These are phyloP conservation scores for Epichloe gansuensis DNA, from an alignment of 2,329 filamentous ascomycete species.

Conservation along the genomic window DNA sequence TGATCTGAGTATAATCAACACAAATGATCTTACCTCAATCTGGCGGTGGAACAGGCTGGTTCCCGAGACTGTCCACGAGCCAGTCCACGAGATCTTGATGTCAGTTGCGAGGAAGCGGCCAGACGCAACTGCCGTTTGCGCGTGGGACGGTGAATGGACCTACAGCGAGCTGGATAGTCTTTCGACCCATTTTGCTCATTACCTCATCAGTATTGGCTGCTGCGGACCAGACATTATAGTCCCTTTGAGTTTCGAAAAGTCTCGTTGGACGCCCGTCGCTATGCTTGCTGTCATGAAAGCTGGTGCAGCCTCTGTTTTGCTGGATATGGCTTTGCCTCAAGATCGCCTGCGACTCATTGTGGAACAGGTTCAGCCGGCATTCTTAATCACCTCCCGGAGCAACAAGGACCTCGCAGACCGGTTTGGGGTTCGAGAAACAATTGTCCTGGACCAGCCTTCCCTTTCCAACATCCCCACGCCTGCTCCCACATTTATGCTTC, in stretches of 20 bases:
- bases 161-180: slow-evolving; percentile 18
- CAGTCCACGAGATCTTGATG: background rate
- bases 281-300: background rate
- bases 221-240: background rate
- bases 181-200: slow-evolving; percentile 2
- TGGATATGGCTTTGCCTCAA: slow-evolving; percentile 9
- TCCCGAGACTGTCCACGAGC: too few relatives aligned
- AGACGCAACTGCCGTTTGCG: background rate
- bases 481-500: background rate
- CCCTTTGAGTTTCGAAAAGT: slow-evolving; percentile 1
- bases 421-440: too few relatives aligned
- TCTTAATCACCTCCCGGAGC: too few relatives aligned
- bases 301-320: background rate
- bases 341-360: slow-evolving; percentile 9
- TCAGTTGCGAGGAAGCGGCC: background rate
- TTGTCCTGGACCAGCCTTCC: too few relatives aligned
- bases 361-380: slow-evolving; percentile 5
- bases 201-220: background rate
- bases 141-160: slow-evolving; percentile 28
- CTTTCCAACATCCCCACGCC: too few relatives aligned
- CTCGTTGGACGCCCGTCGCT: slow-evolving; percentile 2
- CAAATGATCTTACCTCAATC: too few relatives aligned
- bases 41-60: too few relatives aligned
- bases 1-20: too few relatives aligned
- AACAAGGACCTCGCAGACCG: too few relatives aligned